These are phyloP conservation scores for Jasminum sambac DNA, from an alignment of 257 asterid species.

Conservation along the genomic window DNA sequence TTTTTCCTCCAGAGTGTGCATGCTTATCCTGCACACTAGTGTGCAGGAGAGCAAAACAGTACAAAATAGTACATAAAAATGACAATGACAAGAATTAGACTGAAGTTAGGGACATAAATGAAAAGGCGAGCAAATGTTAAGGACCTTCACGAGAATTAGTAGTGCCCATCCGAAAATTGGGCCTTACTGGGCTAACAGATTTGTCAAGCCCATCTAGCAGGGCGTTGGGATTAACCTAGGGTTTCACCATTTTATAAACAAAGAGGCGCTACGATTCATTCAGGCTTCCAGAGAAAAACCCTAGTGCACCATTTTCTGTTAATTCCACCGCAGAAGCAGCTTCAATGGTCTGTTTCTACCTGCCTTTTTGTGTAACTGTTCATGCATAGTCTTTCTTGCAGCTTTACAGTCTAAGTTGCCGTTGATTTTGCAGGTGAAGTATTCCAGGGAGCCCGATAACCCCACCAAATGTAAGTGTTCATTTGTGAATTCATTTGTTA, in stretches of 20 bases:
- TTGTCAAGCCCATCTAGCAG: background rate
- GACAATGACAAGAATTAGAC: too few relatives aligned
- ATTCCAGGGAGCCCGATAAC: constrained; percentile 53
- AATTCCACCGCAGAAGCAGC: constrained; percentile 20
- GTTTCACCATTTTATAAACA: constrained; percentile 8
- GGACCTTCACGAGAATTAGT: too few relatives aligned
- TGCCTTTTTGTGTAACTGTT: background rate
- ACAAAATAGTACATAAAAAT: too few relatives aligned
- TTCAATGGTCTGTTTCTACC: constrained; percentile 18
- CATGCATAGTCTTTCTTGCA: background rate
- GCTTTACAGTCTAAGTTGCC: background rate
- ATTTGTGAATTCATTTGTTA: background rate
- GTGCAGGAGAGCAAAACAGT: too few relatives aligned
- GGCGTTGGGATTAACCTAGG: background rate
- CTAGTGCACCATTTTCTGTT: background rate
- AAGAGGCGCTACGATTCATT: background rate
- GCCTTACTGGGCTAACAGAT: background rate
- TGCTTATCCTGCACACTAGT: too few relatives aligned
- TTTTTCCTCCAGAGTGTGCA: too few relatives aligned
- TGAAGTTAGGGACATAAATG: too few relatives aligned
- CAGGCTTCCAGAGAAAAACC: background rate
- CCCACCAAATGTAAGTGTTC: constrained; percentile 36
- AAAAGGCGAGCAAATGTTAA: too few relatives aligned
- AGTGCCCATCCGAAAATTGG: background rate
- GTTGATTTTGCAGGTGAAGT: constrained; percentile 37